Conservation (phyloP, 164 flowering plant species). For the Vitis rupestris region DNA sequence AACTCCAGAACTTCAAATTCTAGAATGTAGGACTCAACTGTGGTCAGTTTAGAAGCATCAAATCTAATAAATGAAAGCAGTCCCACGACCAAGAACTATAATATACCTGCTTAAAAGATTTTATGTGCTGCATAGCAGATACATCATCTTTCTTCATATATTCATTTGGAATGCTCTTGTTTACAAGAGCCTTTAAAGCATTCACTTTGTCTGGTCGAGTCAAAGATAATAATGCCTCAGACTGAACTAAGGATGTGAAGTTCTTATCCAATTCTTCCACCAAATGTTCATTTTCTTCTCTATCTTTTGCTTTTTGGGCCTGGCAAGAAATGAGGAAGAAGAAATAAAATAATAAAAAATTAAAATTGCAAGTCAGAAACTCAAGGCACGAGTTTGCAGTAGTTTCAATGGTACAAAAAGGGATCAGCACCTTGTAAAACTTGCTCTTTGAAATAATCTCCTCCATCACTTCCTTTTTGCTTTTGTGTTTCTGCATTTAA, state of each 20-base stretch:
- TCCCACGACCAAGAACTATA: not conserved
- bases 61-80: not conserved
- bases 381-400: not conserved
- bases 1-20: too few relatives aligned
- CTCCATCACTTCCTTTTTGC: slow-evolving; percentile 84
- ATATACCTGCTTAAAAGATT: slow-evolving; percentile 38
- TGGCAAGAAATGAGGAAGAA: slow-evolving; percentile 18
- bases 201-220: slow-evolving; percentile 59
- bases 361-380: not conserved
- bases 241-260: slow-evolving; percentile 64
- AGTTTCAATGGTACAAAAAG: not conserved
- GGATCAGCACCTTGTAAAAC: slow-evolving; percentile 56
- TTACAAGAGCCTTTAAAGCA: slow-evolving; percentile 58
- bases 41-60: not conserved
- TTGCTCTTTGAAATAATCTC: slow-evolving; percentile 87
- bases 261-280: slow-evolving; percentile 70
- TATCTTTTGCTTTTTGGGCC: slow-evolving; percentile 81
- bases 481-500: slow-evolving; percentile 66
- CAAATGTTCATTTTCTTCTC: slow-evolving; percentile 77
- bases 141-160: slow-evolving; percentile 32
- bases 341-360: not conserved
- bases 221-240: slow-evolving; percentile 49
- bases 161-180: slow-evolving; percentile 37
- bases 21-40: too few relatives aligned
- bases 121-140: slow-evolving; percentile 14